These are phyloP conservation scores for Hymenochaete sp. DNA, from an alignment of 1,284 basidiomycete genomes.

Conservation along the genomic window DNA sequence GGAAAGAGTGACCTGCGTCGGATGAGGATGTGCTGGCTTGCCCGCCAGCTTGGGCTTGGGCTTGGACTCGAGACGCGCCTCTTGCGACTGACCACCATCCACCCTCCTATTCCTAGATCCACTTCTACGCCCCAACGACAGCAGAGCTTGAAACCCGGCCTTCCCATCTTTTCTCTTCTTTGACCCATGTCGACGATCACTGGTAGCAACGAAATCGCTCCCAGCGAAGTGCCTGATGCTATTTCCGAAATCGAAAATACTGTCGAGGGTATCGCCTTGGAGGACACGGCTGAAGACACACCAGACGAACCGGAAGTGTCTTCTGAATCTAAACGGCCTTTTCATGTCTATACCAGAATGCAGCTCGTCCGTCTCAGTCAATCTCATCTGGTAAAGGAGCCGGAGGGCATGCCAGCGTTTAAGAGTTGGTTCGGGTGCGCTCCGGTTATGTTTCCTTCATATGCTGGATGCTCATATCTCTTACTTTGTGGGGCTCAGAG, in stretches of 20 bases:
- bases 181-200: slow-evolving; percentile 18
- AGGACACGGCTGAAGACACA: slow-evolving; percentile 26
- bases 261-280: slow-evolving; percentile 27
- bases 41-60: not conserved
- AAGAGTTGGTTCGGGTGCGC: slow-evolving; percentile 84
- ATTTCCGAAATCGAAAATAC: slow-evolving; percentile 17
- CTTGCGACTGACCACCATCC: not conserved
- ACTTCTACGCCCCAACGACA: slow-evolving; percentile 2
- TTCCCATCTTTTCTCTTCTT: not conserved
- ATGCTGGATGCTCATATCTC: slow-evolving; percentile 18
- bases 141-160: not conserved
- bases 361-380: slow-evolving; percentile 60
- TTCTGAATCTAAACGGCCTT: too few species aligned
- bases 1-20: not conserved
- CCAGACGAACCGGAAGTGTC: slow-evolving; percentile 24
- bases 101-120: not conserved
- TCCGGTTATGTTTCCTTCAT: slow-evolving; percentile 13
- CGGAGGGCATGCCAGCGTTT: slow-evolving; percentile 67
- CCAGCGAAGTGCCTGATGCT: slow-evolving; percentile 4
- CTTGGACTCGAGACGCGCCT: not conserved
- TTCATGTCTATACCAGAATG: slow-evolving; percentile 56
- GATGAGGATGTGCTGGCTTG: not conserved
- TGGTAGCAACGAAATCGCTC: slow-evolving; percentile 8
- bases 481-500: slow-evolving; percentile 41
- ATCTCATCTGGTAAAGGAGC: slow-evolving; percentile 70